Percentiles rank a stretch among this genome's conserved stretches.
Evolutionary conservation across 345 rosid species (phyloP).

Genomic region (Anastatica hierochuntica): DNA sequence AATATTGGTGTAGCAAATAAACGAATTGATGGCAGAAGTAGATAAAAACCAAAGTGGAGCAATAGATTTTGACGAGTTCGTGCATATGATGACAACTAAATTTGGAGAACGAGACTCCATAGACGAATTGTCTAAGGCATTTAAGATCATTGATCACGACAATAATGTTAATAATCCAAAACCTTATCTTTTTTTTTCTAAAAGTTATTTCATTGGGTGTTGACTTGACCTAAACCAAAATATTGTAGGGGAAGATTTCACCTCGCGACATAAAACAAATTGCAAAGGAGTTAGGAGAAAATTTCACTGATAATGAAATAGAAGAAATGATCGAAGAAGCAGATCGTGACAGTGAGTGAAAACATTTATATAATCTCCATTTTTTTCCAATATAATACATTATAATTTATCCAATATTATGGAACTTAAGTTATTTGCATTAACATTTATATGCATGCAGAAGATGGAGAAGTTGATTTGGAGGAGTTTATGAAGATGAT

Average conservation of each 20-base stretch:
- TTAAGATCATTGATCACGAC: slow-evolving; percentile 71
- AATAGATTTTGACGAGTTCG: slow-evolving; percentile 90
- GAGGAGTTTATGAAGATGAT: slow-evolving; percentile 70
- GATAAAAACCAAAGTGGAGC: slow-evolving; percentile 92
- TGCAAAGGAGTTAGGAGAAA: slow-evolving; percentile 70
- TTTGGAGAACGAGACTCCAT: slow-evolving; percentile 77
- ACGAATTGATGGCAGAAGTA: slow-evolving; percentile 87
- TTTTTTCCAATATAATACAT: no score
- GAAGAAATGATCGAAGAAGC: slow-evolving; percentile 82
- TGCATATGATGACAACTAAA: slow-evolving; percentile 81
- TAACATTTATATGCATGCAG: no score
- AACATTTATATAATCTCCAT: background rate
- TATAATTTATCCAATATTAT: no score
- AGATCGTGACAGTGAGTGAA: slow-evolving; percentile 59
- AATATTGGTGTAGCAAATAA: slow-evolving; percentile 55
- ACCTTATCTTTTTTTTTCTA: background rate
- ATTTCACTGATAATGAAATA: slow-evolving; percentile 58
- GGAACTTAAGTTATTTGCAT: no score
- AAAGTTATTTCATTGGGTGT: background rate
- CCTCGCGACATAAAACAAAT: slow-evolving; percentile 45
- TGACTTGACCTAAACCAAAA: background rate
- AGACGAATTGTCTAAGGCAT: slow-evolving; percentile 73
- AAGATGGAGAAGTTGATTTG: slow-evolving; percentile 54
- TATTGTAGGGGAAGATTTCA: slow-evolving; percentile 66
- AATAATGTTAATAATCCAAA: slow-evolving; percentile 36